A percentile compares a stretch with the other conserved stretches of the same genome.
Conservation (phyloP, 768 basidiomycete genomes). For the Cubamyces sp. region DNA sequence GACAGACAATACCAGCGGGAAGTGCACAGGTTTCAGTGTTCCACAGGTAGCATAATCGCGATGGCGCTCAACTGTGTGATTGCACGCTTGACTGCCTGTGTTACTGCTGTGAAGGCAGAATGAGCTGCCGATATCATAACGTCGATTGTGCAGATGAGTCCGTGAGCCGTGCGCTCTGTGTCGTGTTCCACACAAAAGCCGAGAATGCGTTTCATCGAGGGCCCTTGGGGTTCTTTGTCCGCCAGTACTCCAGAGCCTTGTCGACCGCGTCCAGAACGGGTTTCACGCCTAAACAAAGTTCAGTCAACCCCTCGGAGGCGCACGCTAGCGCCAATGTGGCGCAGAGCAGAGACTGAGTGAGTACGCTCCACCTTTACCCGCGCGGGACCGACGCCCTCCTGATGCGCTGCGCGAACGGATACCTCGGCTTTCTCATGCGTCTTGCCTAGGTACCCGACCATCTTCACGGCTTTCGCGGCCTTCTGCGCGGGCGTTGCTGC, state of each 20-base stretch:
- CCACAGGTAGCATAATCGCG: no score
- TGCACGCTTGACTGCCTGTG: neutral
- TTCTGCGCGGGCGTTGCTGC: conserved; percentile 68
- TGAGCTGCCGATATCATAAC: conserved; percentile 11
- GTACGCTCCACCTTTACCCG: conserved; percentile 68
- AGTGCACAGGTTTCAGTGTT: no score
- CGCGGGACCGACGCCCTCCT: conserved; percentile 62
- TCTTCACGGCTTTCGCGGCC: conserved; percentile 79
- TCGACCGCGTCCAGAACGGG: conserved; percentile 75
- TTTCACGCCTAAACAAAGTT: conserved; percentile 64
- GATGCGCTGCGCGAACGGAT: conserved; percentile 65
- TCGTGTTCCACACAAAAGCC: neutral
- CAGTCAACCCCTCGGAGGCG: neutral
- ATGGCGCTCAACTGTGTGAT: no score
- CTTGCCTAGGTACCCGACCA: conserved; percentile 80
- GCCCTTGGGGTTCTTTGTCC: conserved; percentile 28
- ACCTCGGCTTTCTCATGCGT: conserved; percentile 83
- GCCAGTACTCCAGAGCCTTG: conserved; percentile 63
- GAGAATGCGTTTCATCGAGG: conserved; percentile 8
- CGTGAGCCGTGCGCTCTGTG: conserved; percentile 9
- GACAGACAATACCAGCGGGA: no score
- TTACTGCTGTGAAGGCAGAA: conserved; percentile 12
- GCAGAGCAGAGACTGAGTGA: neutral
- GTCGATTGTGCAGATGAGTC: conserved; percentile 17
- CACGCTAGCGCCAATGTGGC: neutral